Evolutionary conservation across 192 early-diverging fungal genomes (phyloP).

Genomic region (Podila verticillata): DNA sequence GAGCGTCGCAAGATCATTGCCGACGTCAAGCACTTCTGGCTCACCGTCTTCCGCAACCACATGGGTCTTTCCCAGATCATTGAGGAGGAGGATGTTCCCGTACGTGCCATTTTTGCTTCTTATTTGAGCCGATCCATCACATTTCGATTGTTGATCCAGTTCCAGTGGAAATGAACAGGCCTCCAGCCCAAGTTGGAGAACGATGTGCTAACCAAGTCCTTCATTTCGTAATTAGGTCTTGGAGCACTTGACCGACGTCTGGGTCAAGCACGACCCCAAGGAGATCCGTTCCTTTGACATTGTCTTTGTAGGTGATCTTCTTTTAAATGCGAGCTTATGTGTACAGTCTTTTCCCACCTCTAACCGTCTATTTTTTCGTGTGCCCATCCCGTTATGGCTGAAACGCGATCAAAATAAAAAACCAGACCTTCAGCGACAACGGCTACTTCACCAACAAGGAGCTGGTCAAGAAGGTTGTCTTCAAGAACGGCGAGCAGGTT

Average conservation of each 20-base stretch:
- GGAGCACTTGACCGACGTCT: constrained; percentile 44
- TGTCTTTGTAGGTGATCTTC: constrained; percentile 48
- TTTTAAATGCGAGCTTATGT: background rate
- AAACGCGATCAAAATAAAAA: no score
- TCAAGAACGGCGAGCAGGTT: constrained; percentile 21
- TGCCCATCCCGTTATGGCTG: no score
- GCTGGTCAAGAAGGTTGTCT: constrained; percentile 63
- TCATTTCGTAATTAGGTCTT: constrained; percentile 2
- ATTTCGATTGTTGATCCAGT: background rate
- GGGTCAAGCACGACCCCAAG: constrained; percentile 44
- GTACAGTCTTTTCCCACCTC: background rate
- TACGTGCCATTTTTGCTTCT: background rate
- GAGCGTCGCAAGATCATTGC: constrained; percentile 63
- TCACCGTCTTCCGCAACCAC: constrained; percentile 57
- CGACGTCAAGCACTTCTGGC: constrained; percentile 67
- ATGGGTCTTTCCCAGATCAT: constrained; percentile 10
- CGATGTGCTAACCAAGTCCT: background rate
- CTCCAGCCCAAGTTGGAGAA: no score
- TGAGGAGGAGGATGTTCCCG: constrained; percentile 24
- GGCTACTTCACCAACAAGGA: constrained; percentile 63
- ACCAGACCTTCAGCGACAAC: constrained; percentile 60
- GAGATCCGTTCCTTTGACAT: constrained; percentile 64
- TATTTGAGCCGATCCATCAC: background rate
- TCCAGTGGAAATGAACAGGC: no score
- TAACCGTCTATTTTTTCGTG: no score